These are phyloP conservation scores for Sporothrix globosa DNA, from an alignment of 2,329 filamentous ascomycete species.

Conservation along the genomic window DNA sequence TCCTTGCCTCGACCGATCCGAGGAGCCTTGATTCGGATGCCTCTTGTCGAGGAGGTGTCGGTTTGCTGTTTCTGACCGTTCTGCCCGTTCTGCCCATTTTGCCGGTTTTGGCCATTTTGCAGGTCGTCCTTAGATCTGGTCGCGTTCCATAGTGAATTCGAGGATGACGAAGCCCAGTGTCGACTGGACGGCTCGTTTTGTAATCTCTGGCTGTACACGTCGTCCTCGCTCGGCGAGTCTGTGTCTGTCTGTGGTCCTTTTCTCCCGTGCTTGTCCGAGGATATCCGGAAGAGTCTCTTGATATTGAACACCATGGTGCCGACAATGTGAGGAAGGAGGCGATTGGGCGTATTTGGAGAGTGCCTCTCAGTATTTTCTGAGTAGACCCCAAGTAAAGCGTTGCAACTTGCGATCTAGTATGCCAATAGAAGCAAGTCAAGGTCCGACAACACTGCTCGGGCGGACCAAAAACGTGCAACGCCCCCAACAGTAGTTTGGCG, in stretches of 20 bases:
- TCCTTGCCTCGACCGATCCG: conserved; percentile 29
- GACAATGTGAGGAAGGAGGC: not conserved
- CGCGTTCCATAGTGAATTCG: conserved; percentile 10
- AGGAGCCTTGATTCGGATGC: conserved; percentile 31
- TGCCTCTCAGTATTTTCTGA: too few species aligned
- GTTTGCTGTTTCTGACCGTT: not conserved
- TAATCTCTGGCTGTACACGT: conserved; percentile 9
- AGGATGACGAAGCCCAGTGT: not conserved
- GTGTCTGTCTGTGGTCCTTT: conserved; percentile 28
- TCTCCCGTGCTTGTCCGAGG: conserved; percentile 30
- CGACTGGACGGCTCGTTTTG: not conserved
- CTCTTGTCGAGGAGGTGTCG: conserved; percentile 12
- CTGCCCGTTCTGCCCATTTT: not conserved
- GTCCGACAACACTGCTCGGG: not conserved
- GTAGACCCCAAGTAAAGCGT: not conserved
- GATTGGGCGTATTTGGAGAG: not conserved
- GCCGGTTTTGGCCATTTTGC: not conserved
- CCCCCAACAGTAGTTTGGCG: not conserved
- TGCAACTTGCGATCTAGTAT: not conserved
- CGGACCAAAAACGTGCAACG: not conserved
- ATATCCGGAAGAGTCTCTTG: conserved; percentile 33
- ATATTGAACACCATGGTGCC: conserved; percentile 35
- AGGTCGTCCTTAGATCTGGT: not conserved
- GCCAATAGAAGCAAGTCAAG: not conserved
- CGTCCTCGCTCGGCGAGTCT: conserved; percentile 32